Evolutionary conservation across 1,284 basidiomycete genomes (phyloP), one percentile per base, ranked within the genome.

Genomic region (Ustilago lituana): DNA sequence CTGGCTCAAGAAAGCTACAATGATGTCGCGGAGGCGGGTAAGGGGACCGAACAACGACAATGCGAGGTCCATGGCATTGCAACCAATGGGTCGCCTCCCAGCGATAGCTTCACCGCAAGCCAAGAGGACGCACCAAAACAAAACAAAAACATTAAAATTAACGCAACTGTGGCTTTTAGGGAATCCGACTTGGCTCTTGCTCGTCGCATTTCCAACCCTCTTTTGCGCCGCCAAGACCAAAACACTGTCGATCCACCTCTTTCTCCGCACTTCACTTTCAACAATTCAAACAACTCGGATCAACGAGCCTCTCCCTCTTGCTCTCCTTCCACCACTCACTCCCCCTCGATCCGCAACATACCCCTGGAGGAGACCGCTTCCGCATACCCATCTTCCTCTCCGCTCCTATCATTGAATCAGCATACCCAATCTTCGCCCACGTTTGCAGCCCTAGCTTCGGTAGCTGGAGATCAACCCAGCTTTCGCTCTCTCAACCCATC

Each of bases 221-320:
- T 4, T 17, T 3, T n/a, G 11, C 5, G 24, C 26, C 24, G 45
- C 35, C 17, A 19, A 47, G 45, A 37, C 27, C 11, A 24, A 32
- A 36, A 45, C 35, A 53, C 51, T 53, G 51, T 45, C 51, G 51
- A 53, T 53, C 51, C 41, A 41, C 51, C 41, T n/a, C 11, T 12
- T 6, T n/a, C n/a, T n/a, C n/a, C n/a, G n/a, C n/a, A n/a, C n/a
- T n/a, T 38, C 36, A 6, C 36, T 8, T 17, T 38, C 24, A 19
- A 44, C 29, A 44, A 44, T 10, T 32, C 29, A 4, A 19, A 31
- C 2, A 29, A 17, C 6, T 44, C 41, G 29, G 41, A 20, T 31
- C 29, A 17, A 31, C 12, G 39, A 27, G 24, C 39, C 26, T 41
- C 39, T 20, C 27, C 41, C 26, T 39, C 20, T 20, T 10, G 17